Evolutionary conservation across 345 rosid genomes (phyloP).

Genomic region (Nasturtium officinale): DNA sequence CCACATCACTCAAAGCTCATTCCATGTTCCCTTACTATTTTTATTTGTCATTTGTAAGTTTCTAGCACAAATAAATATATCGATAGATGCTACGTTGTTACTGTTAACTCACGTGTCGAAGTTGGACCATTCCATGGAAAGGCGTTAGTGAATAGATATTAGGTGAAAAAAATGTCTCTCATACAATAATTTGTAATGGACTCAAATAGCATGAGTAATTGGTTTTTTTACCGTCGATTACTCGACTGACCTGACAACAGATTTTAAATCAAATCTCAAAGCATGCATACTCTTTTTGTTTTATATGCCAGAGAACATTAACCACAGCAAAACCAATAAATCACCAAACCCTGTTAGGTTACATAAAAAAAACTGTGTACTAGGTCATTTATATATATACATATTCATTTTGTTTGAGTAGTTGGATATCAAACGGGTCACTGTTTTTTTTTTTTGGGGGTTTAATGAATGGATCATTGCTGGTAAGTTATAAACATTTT

Average conservation of each 20-base stretch:
- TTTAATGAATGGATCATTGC: not conserved
- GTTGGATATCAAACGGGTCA: not conserved
- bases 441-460: too few species aligned
- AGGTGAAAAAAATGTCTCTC: not conserved
- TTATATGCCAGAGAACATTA: not conserved
- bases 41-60: not conserved
- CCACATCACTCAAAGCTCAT: not conserved
- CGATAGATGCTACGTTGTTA: not conserved
- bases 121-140: conserved; percentile 1
- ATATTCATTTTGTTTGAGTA: not conserved
- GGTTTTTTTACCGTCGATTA: not conserved
- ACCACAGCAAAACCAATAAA: not conserved
- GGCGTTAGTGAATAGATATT: not conserved
- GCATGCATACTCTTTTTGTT: not conserved
- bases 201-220: not conserved
- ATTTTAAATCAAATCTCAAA: not conserved
- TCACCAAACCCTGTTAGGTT: not conserved
- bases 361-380: not conserved
- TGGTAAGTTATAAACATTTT: not conserved
- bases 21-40: not conserved
- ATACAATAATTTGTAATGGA: not conserved
- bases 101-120: not conserved
- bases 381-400: not conserved
- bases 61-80: not conserved
- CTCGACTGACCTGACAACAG: not conserved